phyloP scores from a whole-genome alignment of 169 alveolate species.

The Miamiensis avidus region DNA sequence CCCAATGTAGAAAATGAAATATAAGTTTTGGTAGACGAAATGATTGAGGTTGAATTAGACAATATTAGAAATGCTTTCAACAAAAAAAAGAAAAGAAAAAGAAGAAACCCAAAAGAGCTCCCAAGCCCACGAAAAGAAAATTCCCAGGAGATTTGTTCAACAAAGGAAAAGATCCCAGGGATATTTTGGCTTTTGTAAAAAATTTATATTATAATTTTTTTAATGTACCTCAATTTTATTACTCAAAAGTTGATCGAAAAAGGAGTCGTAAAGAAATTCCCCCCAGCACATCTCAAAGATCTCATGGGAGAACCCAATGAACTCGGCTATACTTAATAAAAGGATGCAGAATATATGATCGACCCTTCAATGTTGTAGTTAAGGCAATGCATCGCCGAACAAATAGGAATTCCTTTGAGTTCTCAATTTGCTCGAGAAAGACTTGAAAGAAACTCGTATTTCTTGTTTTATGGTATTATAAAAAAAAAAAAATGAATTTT shows the following conservation, averaged over 20 bases:
- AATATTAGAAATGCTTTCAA: constrained; percentile 58
- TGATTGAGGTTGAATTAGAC: constrained; percentile 80
- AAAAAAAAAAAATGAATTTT: neutral
- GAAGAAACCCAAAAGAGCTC: constrained; percentile 37
- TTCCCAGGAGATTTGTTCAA: constrained; percentile 78
- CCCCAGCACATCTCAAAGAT: constrained; percentile 58
- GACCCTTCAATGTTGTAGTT: constrained; percentile 83
- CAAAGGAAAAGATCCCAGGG: constrained; percentile 64
- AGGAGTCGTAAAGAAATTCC: constrained; percentile 66
- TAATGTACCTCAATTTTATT: constrained; percentile 29
- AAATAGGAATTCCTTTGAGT: constrained; percentile 76
- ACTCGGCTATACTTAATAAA: constrained; percentile 41
- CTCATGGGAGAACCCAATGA: constrained; percentile 66
- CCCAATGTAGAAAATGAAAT: constrained; percentile 73
- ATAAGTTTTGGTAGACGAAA: constrained; percentile 70
- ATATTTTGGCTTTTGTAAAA: constrained; percentile 62
- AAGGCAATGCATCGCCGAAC: constrained; percentile 67
- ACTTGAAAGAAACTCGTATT: constrained; percentile 37
- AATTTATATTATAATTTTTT: neutral
- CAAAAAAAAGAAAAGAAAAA: constrained; percentile 64
- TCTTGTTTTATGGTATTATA: constrained; percentile 20
- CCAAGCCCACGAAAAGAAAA: constrained; percentile 44
- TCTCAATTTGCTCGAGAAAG: constrained; percentile 68
- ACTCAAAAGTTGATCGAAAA: constrained; percentile 61
- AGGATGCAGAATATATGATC: constrained; percentile 25